Evolutionary conservation across 2,329 filamentous ascomycete genomes (phyloP), one percentile per base, ranked within the genome.

Genomic region (Apiospora malaysiana): DNA sequence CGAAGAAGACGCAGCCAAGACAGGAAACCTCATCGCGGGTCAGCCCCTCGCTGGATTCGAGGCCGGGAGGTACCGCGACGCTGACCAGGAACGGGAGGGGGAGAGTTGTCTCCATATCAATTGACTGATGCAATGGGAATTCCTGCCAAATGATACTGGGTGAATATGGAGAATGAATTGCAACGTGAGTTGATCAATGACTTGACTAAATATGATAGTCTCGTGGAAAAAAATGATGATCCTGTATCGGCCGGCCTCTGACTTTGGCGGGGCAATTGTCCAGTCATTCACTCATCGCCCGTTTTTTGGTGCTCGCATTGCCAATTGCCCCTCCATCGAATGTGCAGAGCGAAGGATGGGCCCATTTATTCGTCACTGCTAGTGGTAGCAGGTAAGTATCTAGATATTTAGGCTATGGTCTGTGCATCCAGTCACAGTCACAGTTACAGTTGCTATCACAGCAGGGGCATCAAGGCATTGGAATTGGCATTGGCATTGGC

Each of bases 41-140:
- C 72, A 92, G 83, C 70, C 89, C 89, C 70, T 87, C 84, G 68
- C 82, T 80, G 51, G 85, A 82, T 70, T 82, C 81, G 73, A 88
- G 81, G 59, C 83, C 84, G 37, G 85, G 84, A 1, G 85, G 84
- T 68, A 87, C 83, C 73, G 86, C 83, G 72, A 91, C 85, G 77
- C 86, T 85, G 80, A 90, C 83, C 72, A 92, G 83, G 77, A 92
- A 91, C 32, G 90, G 90, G 69, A 92, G 82, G 12, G 90, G 88
- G 27, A 91, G 84, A 72, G 87, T 90, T 42, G 89, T 89, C 80
- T 92, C 90, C 90, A 92, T 92, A 73, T 18, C 70, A 70, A 70
- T 40, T 37, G 18, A n/a, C 56, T 63, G 40, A 12, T 40, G 37
- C 56, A 40, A 37, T 40, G 10, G 12, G 5, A 18, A 63, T 21